Base-by-base conservation (phyloP, 192 early-diverging fungal genomes). In the Linnemannia zychae region DNA sequence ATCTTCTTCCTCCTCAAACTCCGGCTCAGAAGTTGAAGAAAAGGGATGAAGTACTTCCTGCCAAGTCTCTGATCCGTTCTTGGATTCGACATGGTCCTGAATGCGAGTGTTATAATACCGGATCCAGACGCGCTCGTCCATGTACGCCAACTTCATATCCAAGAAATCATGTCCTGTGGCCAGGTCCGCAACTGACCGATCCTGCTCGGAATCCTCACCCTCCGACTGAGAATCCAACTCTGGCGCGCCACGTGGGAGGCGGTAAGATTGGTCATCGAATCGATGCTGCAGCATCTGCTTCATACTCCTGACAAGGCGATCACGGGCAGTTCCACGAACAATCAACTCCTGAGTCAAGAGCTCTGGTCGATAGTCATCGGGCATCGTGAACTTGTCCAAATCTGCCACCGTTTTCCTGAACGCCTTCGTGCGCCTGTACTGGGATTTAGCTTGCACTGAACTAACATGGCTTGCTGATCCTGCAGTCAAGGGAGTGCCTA, bases 351-450 rank as follows among this genome's bases (percentile, higher is more conserved):
- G 75, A 9, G 69, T 85, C 47, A 79, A 36, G 4, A 85, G 67
- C 20, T 85, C 77, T 0, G 78, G 83, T 24, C 78, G 68, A 24
- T 44, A 79, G 22, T 78, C 83, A 66, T 34, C 22, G 12, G 83
- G 72, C 83, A 85, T 85, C 5, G 83, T 79, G 49, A 85, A 85
- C 22, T 79, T 74, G 38, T 85, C 83, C 22, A 85, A n/a, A 5
- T 79, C 74, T 0, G 74, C 67, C 48, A 85, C 53, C 33, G 66
- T 68, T 60, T 72, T 79, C 24, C 74, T 66, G 65, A 76, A 79
- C 0, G 68, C 52, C 20, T 63, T 69, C 34, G 83, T 85, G 46
- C 38, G n/a, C 38, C 31, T 65, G 6, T 76, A 66, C 36, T 85
- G 77, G 22, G 3, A n/a, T 46, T 31, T 76, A 4, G 83, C 83